Percentiles rank a stretch among this genome's conserved stretches.
phyloP scores from a whole-genome alignment of 225 moss, liverwort and hornwort genomes.

The Bryum argenteum region DNA sequence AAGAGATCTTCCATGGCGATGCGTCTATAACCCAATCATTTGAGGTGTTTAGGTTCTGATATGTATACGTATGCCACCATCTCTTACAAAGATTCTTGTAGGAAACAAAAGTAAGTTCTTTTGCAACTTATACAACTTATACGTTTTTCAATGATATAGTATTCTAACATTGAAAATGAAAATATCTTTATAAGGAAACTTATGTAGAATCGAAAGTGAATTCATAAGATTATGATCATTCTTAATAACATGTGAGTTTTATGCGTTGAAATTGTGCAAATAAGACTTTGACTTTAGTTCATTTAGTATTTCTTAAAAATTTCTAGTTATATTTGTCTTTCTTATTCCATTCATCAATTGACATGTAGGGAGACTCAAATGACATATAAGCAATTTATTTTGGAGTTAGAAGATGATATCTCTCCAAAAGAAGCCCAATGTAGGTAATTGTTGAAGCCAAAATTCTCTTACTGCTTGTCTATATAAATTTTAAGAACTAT shows the following conservation, averaged over 20 bases:
- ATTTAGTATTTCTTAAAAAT: neutral
- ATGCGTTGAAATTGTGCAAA: too few relatives aligned
- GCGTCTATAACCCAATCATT: constrained; percentile 25
- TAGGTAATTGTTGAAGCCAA: constrained; percentile 44
- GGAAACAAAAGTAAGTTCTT: constrained; percentile 37
- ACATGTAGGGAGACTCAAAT: constrained; percentile 60
- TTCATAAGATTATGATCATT: too few relatives aligned
- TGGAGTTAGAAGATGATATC: constrained; percentile 84
- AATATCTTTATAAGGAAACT: too few relatives aligned
- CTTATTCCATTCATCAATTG: neutral
- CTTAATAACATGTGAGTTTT: too few relatives aligned
- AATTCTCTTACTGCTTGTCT: neutral
- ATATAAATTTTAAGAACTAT: neutral
- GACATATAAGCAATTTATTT: constrained; percentile 85
- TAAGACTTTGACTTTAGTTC: too few relatives aligned
- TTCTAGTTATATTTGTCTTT: neutral
- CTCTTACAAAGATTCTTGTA: constrained; percentile 28
- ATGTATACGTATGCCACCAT: constrained; percentile 49
- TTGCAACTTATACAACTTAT: neutral
- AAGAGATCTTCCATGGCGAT: too few relatives aligned
- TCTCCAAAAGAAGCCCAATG: constrained; percentile 79
- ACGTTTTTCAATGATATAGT: neutral
- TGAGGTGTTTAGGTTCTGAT: constrained; percentile 52
- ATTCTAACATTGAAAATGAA: neutral
- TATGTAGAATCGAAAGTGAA: too few relatives aligned